Conservation (phyloP, 2,329 filamentous ascomycete genomes). For the Huntiella moniliformis region DNA sequence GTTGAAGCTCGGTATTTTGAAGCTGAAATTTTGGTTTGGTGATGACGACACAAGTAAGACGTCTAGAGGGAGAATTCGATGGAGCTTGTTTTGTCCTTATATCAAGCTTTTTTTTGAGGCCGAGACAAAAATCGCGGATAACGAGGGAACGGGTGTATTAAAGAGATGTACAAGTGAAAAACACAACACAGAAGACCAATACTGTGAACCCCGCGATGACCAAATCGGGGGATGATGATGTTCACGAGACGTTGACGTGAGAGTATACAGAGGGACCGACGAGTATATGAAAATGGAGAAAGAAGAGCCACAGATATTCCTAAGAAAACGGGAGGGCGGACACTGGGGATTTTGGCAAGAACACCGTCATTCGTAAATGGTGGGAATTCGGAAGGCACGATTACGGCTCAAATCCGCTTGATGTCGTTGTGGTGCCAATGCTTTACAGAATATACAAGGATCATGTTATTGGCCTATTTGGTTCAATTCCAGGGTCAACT, state of each 20-base stretch:
- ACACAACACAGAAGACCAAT: constrained; percentile 9
- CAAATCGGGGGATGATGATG: constrained; percentile 10
- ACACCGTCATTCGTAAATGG: neutral
- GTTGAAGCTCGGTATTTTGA: too few species aligned
- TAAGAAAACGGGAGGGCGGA: constrained; percentile 3
- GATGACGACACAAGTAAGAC: neutral
- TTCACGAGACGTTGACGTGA: constrained; percentile 3
- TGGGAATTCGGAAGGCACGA: constrained; percentile 4
- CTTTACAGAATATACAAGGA: constrained; percentile 2
- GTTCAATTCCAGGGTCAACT: neutral
- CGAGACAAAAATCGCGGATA: constrained; percentile 2
- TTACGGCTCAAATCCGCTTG: constrained; percentile 5
- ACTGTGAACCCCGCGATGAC: constrained; percentile 9
- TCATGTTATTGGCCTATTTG: constrained; percentile 3
- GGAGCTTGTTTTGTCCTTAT: too few species aligned
- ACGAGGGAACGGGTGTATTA: neutral
- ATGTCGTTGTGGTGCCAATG: constrained; percentile 1
- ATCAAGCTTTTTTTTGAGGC: neutral
- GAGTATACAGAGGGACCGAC: neutral
- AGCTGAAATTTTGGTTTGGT: neutral
- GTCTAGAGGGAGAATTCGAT: too few species aligned
- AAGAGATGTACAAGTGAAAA: constrained; percentile 12
- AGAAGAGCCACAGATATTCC: constrained; percentile 3
- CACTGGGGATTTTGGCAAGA: constrained; percentile 10
- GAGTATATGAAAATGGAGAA: constrained; percentile 3